Evolutionary conservation across 2,329 filamentous ascomycete species (phyloP).

Genomic region (Fusarium ramigenum): DNA sequence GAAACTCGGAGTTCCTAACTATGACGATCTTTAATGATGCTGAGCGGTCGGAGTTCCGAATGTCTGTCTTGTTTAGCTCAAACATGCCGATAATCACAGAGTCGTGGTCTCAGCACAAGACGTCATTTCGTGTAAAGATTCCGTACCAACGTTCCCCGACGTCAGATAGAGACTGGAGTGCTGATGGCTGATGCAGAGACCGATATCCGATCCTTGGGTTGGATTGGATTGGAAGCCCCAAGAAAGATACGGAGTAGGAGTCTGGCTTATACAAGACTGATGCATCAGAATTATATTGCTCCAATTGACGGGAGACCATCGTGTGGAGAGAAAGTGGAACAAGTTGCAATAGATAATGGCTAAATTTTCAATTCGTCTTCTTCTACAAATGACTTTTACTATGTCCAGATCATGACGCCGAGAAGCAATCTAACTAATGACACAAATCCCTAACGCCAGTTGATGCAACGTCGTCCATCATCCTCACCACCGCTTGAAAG

Average conservation of each 20-base stretch:
- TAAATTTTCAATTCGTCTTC: slow-evolving; percentile 3
- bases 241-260: background rate
- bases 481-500: slow-evolving; percentile 64
- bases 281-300: background rate
- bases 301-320: background rate
- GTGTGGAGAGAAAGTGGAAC: background rate
- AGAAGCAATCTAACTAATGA: slow-evolving; percentile 20
- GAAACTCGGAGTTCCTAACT: background rate
- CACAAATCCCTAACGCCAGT: slow-evolving; percentile 41
- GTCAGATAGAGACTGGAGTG: background rate
- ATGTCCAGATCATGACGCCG: slow-evolving; percentile 30
- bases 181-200: background rate
- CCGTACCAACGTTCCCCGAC: background rate
- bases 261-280: background rate
- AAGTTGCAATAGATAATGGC: background rate
- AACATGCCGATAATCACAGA: background rate
- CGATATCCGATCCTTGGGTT: background rate
- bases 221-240: background rate
- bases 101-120: background rate
- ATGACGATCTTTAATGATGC: background rate
- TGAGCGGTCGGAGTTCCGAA: background rate
- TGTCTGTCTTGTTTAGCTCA: background rate
- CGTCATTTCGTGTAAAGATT: background rate
- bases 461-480: slow-evolving; percentile 30
- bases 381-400: slow-evolving; percentile 21